Evolutionary conservation across 305 asterid species (phyloP), one percentile per base, ranked within the genome.

Genomic region (Ajuga reptans): DNA sequence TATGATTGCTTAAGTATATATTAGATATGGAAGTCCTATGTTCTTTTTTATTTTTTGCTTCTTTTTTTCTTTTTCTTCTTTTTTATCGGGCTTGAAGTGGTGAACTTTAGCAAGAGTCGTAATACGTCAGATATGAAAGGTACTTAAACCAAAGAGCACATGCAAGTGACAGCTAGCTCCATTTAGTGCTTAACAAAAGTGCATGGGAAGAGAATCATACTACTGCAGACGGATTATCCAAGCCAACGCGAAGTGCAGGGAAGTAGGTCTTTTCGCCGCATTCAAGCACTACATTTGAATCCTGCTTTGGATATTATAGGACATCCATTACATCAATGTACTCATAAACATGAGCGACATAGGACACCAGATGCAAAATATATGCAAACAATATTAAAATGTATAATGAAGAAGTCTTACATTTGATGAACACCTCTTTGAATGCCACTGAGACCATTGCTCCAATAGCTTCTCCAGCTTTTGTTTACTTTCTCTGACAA

Each of bases 381-480:
- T 17, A 56, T 57, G 62, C 18, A 6, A 69, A 36, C 47, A 36
- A 45, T 39, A 66, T 43, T 67, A 7, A 36, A 11, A 18, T 27
- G 15, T 37, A 45, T 36, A 47, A 46, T 24, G 54, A 33, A 62
- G 67, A 80, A 68, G 64, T 58, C 78, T 77, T 83, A 93, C 99
- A 34, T 79, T 64, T 68, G 79, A 70, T 58, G 92, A 78, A 62
- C 79, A 87, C 76, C 78, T 84, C 45, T 79, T 74, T 66, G 95
- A 81, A 78, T 93, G 94, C 97, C 97, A 93, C 42, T 75, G 85
- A 29, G 99, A 89, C 99, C 99, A 93, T 69, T 85, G 83, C 73
- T 81, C 92, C 61, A 93, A 81, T 50, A 93, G 80, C 83, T 88
- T 96, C 82, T 87, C 89, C 42, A 91, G 95, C 83, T 87, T 91